These are phyloP conservation scores for Aphanomyces astaci DNA, from an alignment of 352 stramenopile species.

Conservation along the genomic window DNA sequence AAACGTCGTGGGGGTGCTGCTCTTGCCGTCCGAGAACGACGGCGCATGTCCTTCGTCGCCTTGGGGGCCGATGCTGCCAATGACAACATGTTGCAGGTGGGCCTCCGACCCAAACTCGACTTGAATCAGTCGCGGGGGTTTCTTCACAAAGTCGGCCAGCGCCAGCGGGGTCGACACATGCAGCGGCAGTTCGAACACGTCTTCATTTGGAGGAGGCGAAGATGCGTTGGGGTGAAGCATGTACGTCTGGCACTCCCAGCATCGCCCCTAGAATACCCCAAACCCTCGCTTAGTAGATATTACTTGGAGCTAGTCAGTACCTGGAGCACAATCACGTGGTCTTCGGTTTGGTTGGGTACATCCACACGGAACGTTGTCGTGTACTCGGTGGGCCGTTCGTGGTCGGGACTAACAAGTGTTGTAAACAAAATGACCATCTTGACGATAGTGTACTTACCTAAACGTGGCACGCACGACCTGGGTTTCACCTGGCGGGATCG, in stretches of 20 bases:
- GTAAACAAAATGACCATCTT: neutral
- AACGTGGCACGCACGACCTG: constrained; percentile 58
- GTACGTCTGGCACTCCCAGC: constrained; percentile 76
- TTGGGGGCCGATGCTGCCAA: constrained; percentile 40
- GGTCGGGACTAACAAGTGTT: constrained; percentile 31
- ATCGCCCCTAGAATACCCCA: constrained; percentile 41
- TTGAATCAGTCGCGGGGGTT: constrained; percentile 32
- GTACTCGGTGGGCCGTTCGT: constrained; percentile 53
- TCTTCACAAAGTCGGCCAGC: constrained; percentile 33
- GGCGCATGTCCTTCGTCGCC: constrained; percentile 13
- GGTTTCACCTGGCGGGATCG: constrained; percentile 49
- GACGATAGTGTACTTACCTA: constrained; percentile 23
- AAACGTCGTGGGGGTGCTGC: constrained; percentile 34
- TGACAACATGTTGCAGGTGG: constrained; percentile 27
- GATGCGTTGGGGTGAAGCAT: constrained; percentile 32
- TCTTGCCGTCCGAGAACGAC: constrained; percentile 17
- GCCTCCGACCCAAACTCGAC: constrained; percentile 39
- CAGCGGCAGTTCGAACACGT: constrained; percentile 60
- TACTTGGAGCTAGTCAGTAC: neutral
- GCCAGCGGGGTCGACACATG: constrained; percentile 35
- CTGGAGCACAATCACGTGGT: constrained; percentile 31
- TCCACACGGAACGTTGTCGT: constrained; percentile 44
- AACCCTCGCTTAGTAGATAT: constrained; percentile 15
- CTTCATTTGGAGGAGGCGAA: constrained; percentile 28
- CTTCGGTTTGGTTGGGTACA: constrained; percentile 67